Evolutionary conservation across 2,329 filamentous ascomycete species (phyloP), one percentile per base, ranked within the genome.

Genomic region (Pseudogymnoascus verrucosus): DNA sequence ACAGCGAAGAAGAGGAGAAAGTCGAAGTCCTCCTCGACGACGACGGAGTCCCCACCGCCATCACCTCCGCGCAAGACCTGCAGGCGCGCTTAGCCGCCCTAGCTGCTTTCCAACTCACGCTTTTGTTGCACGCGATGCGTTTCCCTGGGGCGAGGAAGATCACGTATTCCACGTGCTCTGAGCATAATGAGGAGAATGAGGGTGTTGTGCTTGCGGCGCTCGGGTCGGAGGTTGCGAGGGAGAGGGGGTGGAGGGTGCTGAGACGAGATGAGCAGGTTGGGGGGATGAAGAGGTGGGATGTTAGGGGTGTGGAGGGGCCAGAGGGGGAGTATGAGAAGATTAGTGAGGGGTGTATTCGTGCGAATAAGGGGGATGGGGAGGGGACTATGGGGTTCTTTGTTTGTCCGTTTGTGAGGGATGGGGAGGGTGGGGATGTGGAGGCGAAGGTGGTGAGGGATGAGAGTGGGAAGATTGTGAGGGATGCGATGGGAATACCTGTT

Each of bases 321-420:
- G 10, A 10, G 10, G 57, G 37, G 16, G 62, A 40, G 28, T 26
- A 39, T 23, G 37, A 11, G 57, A 39, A 23, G 19, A 40, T 63
- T 34, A 84, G 87, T 5, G 87, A 93, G 26, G 89, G 83, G 2
- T 96, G 92, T 71, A 88, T 97, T 63, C 81, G 93, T 64, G 90
- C 91, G 34, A 88, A 89, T 74, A 90, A 93, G 69, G 89, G 86
- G 26, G 91, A 93, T 69, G 87, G 87, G 8, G 84, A 89, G 67
- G 91, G 92, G 0, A 90, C 93, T 0, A 96, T 97, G 84, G 93
- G 95, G 0, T 98, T 99, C 76, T 99, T 99, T 70, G 90, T 97
- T 19, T 91, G 86, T n/a, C 91, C 83, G 0, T 96, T 99, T 75
- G 82, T 91, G 2, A 80, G 90, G 64, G 69, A 72, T 59, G 36